A percentile compares a stretch with the other conserved stretches of the same genome.
Conservation (phyloP, 139 green algal species). For the Pleodorina starrii region DNA sequence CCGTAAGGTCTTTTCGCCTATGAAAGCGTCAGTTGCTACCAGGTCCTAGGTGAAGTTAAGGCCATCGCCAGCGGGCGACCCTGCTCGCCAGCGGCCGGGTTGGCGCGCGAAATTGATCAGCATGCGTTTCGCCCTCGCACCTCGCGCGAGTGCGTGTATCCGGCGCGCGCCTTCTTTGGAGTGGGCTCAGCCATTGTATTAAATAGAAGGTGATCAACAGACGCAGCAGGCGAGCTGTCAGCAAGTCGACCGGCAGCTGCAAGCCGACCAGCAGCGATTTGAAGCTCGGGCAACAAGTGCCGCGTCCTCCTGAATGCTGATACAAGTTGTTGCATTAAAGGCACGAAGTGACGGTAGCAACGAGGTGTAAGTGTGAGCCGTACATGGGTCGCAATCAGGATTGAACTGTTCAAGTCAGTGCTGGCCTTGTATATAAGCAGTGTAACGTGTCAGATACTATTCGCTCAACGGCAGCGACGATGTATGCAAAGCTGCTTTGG, state of each 20-base stretch:
- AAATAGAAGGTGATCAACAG: not conserved
- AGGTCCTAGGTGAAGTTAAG: too few species aligned
- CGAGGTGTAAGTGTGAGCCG: not conserved
- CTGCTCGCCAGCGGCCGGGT: too few species aligned
- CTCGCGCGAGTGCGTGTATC: constrained; percentile 57
- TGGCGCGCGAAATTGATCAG: too few species aligned
- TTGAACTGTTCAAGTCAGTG: too few species aligned
- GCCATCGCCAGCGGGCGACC: too few species aligned
- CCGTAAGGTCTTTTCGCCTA: too few species aligned
- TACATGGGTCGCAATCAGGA: not conserved
- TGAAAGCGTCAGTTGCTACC: too few species aligned
- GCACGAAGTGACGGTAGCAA: not conserved
- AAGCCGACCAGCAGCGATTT: not conserved
- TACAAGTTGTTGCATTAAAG: constrained; percentile 17
- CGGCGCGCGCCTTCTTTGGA: constrained; percentile 54
- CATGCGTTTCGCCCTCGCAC: constrained; percentile 46
- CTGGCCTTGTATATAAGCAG: too few species aligned
- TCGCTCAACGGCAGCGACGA: too few species aligned
- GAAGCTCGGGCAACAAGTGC: not conserved
- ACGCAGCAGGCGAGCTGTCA: not conserved
- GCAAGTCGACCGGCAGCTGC: not conserved
- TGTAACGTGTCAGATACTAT: too few species aligned
- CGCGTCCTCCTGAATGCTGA: not conserved
- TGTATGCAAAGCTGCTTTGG: too few species aligned
- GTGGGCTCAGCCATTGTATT: constrained; percentile 34